These are phyloP conservation scores for Russula sp. DNA, from an alignment of 768 basidiomycete species.

Conservation along the genomic window DNA sequence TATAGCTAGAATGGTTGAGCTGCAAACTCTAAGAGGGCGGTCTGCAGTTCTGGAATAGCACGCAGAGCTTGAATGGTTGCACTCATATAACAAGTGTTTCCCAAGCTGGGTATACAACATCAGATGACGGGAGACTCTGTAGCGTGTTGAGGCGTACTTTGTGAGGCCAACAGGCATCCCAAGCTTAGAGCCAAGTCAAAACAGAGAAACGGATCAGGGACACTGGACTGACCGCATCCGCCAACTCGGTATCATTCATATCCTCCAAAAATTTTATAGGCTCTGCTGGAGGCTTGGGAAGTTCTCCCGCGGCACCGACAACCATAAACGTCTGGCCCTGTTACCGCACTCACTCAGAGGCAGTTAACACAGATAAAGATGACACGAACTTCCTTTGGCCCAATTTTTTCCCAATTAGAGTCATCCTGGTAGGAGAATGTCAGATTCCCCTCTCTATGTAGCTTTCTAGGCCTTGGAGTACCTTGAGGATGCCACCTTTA, in stretches of 20 bases:
- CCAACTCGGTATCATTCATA: conserved; percentile 77
- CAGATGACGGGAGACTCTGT: conserved; percentile 26
- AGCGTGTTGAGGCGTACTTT: conserved; percentile 41
- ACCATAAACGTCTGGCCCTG: conserved; percentile 90
- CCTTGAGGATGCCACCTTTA: conserved; percentile 88
- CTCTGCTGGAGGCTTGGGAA: conserved; percentile 80
- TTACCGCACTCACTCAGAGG: not conserved
- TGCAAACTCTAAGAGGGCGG: conserved; percentile 55
- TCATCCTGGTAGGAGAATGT: conserved; percentile 53
- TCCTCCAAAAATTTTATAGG: conserved; percentile 86
- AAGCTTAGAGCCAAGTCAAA: conserved; percentile 33
- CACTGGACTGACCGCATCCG: conserved; percentile 57
- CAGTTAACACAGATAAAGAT: not conserved
- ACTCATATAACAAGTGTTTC: conserved; percentile 99
- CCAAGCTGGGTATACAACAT: conserved; percentile 35
- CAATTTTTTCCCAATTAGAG: conserved; percentile 76
- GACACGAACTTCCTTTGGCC: conserved; percentile 62
- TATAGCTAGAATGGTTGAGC: not conserved
- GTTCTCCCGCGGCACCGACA: conserved; percentile 87
- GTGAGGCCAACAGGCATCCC: conserved; percentile 72
- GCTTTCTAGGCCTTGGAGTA: conserved; percentile 28
- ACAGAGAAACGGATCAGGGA: not conserved
- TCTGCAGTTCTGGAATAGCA: conserved; percentile 81
- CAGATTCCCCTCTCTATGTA: not conserved
- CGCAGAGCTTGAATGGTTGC: conserved; percentile 91